Evolutionary conservation across 768 basidiomycete species (phyloP).

Genomic region (Macrocybe gigantea): DNA sequence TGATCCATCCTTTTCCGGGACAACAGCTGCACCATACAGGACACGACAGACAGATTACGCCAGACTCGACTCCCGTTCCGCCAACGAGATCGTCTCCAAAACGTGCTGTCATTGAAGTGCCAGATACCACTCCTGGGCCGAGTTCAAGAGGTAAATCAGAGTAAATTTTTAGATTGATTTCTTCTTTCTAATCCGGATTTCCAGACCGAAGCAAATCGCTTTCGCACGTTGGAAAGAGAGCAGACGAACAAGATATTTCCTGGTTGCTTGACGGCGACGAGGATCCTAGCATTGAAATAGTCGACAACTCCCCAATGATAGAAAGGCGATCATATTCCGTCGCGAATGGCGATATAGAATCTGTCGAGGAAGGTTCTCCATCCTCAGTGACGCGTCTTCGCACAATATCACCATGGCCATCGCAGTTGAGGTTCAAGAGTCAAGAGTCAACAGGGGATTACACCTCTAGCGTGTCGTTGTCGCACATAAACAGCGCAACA

Average conservation of each 20-base stretch:
- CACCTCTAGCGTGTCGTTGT: no score
- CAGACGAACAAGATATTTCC: constrained; percentile 39
- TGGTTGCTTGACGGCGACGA: constrained; percentile 67
- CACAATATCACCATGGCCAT: no score
- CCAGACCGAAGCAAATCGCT: background rate
- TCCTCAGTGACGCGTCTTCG: background rate
- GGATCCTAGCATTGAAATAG: constrained; percentile 45
- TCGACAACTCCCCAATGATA: constrained; percentile 42
- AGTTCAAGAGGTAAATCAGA: background rate
- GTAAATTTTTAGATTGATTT: background rate
- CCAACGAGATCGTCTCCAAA: background rate
- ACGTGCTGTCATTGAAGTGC: constrained; percentile 7
- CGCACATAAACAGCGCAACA: no score
- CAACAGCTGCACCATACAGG: background rate
- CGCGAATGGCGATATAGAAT: background rate
- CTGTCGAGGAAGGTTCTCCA: background rate
- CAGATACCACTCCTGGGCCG: constrained; percentile 4
- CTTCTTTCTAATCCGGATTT: background rate
- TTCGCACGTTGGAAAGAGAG: background rate
- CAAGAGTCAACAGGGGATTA: no score
- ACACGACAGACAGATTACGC: background rate
- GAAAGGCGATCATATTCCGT: constrained; percentile 6
- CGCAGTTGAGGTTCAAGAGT: no score
- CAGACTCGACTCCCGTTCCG: background rate
- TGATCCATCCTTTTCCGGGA: constrained; percentile 10